Evolutionary conservation across 306 rosid species (phyloP).

Genomic region (Casuarina equisetifolia): DNA sequence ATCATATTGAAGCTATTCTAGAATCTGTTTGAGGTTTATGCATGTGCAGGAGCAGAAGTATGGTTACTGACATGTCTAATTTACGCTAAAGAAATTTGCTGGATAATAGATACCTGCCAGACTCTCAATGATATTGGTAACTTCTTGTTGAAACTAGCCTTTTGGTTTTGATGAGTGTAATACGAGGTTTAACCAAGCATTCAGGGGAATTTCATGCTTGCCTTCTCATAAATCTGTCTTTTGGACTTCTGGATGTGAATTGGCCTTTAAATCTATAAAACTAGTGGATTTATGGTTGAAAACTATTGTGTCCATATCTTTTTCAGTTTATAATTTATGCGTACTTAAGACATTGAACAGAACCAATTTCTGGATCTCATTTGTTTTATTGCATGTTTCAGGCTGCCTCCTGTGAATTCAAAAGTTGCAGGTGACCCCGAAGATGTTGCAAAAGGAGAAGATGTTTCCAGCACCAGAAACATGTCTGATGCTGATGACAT

Average conservation of each 20-base stretch:
- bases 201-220: neutral
- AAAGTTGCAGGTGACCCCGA: slow-evolving; percentile 26
- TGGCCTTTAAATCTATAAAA: neutral
- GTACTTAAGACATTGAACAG: slow-evolving; percentile 13
- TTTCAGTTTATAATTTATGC: slow-evolving; percentile 19
- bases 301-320: neutral
- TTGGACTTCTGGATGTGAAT: neutral
- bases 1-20: neutral
- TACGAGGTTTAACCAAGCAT: neutral
- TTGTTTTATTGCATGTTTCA: slow-evolving; percentile 35
- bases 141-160: neutral
- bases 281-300: neutral
- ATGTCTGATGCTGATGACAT: slow-evolving; percentile 48
- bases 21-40: neutral
- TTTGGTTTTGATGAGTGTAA: too few relatives aligned
- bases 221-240: neutral
- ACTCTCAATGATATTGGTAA: neutral
- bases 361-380: slow-evolving; percentile 3
- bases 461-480: slow-evolving; percentile 35
- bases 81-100: neutral
- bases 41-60: neutral
- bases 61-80: neutral
- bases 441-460: slow-evolving; percentile 17
- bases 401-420: slow-evolving; percentile 45
- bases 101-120: neutral